Conservation (phyloP, 2,329 filamentous ascomycete species). For the Aspergillus fumigatus region DNA sequence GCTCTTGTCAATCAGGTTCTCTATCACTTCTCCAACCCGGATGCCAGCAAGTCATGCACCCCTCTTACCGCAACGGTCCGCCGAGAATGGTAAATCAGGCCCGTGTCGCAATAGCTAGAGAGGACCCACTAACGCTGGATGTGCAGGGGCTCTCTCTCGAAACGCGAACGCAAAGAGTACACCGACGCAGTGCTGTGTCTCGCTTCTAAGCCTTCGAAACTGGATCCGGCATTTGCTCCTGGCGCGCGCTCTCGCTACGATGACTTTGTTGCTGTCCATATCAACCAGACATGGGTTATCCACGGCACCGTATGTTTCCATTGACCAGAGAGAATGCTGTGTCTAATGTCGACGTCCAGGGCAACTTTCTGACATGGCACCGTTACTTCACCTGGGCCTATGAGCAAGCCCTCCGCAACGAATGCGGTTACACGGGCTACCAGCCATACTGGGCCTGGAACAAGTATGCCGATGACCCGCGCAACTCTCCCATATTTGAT, state of each 20-base stretch:
- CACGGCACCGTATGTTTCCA: conserved; percentile 31
- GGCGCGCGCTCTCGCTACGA: conserved; percentile 48
- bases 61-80: not conserved
- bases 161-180: conserved; percentile 27
- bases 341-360: conserved; percentile 4
- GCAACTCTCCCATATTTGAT: conserved; percentile 31
- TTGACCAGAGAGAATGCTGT: not conserved
- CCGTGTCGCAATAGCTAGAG: not conserved
- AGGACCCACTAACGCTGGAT: not conserved
- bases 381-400: conserved; percentile 41
- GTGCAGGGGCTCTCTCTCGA: not conserved
- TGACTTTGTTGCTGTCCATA: conserved; percentile 49
- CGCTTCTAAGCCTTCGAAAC: not conserved
- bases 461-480: conserved; percentile 27
- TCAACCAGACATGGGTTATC: conserved; percentile 45
- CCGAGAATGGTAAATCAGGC: not conserved
- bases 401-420: conserved; percentile 40
- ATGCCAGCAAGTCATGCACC: conserved; percentile 2
- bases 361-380: conserved; percentile 42
- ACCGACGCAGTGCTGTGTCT: conserved; percentile 38
- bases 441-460: conserved; percentile 43
- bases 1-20: conserved; percentile 5
- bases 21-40: conserved; percentile 1
- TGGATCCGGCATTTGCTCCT: conserved; percentile 27
- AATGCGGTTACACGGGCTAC: conserved; percentile 42